Evolutionary conservation across 2,329 filamentous ascomycete genomes (phyloP).

Genomic region (Colletotrichum lupini): DNA sequence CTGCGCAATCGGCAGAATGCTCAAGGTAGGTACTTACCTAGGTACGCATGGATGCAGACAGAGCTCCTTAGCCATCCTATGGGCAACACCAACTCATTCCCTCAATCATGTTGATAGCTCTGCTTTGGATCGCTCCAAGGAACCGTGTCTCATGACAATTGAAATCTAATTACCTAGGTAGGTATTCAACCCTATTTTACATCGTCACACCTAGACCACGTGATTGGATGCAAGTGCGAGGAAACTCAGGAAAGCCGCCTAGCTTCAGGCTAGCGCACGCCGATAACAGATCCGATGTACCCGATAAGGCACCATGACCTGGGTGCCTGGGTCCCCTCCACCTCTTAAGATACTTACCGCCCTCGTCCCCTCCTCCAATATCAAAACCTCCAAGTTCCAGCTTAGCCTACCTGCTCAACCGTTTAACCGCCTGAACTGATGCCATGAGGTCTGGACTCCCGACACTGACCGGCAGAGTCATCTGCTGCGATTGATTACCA

Average conservation of each 20-base stretch:
- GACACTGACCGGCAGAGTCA: too few relatives aligned
- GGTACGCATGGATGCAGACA: too few relatives aligned
- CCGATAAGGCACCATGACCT: conserved; percentile 4
- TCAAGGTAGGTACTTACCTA: neutral
- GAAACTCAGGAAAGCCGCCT: conserved; percentile 13
- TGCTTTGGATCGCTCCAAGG: neutral
- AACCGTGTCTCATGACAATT: neutral
- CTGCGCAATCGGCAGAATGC: neutral
- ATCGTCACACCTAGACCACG: neutral
- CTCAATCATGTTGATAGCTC: neutral
- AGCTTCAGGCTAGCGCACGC: conserved; percentile 14
- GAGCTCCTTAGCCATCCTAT: too few relatives aligned
- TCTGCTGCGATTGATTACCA: too few relatives aligned
- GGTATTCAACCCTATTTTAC: neutral
- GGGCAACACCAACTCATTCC: neutral
- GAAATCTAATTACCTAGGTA: neutral
- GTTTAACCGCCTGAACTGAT: too few relatives aligned
- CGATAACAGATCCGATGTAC: conserved; percentile 16
- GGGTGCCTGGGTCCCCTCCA: neutral
- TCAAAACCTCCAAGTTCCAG: too few relatives aligned
- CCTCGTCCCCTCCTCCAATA: neutral
- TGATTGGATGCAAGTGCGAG: conserved; percentile 23
- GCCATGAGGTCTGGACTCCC: too few relatives aligned
- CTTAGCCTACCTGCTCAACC: too few relatives aligned
- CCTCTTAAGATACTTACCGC: neutral